Base-by-base conservation (phyloP, 345 rosid genomes). In the Camelina neglecta region DNA sequence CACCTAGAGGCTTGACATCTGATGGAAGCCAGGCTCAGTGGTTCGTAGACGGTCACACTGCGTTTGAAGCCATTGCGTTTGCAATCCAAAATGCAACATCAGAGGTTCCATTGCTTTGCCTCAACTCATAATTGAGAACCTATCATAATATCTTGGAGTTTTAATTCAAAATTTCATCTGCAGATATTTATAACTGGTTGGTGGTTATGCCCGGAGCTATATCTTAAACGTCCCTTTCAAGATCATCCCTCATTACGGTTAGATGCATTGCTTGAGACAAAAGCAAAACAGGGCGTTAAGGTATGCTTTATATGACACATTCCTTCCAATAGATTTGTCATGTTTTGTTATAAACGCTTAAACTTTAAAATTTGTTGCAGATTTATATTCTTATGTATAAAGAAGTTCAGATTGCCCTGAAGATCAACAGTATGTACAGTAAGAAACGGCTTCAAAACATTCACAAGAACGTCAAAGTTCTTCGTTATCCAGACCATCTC, bases 201-300 rank as follows among this genome's bases (percentile, higher is more conserved):
- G 98, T 94, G 98, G 98, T 88, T 94, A 75, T 94, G 97, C 78
- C 96, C 98, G 2, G 97, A 94, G 79, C 80, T 92, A 70, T 92
- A 87, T 79, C 88, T 94, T 60, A 87, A 92, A 82, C 91, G 98
- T n/a, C 97, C 98, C 35, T 94, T 92, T 56, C 48, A 82, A 64
- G 83, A 79, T 62, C 81, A 89, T 69, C 66, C 90, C 48, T 77
- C 84, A 33, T 83, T 89, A 42, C 76, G 92, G 74, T 93, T 92
- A 44, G 97, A 94, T 82, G 82, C 88, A 23, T 82, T 94, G 77
- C 81, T 94, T 0, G 95, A 89, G 85, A 86, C 83, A 13, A 94
- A 92, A 80, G 98, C 98, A 60, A 92, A 85, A 78, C 82, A 90
- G 73, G 98, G 98, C 45, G 91, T 91, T 75, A 90, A 93, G 91